Evolutionary conservation across 163 green algal species (phyloP), one percentile per base, ranked within the genome.

Genomic region (Chlorella variabilis): DNA sequence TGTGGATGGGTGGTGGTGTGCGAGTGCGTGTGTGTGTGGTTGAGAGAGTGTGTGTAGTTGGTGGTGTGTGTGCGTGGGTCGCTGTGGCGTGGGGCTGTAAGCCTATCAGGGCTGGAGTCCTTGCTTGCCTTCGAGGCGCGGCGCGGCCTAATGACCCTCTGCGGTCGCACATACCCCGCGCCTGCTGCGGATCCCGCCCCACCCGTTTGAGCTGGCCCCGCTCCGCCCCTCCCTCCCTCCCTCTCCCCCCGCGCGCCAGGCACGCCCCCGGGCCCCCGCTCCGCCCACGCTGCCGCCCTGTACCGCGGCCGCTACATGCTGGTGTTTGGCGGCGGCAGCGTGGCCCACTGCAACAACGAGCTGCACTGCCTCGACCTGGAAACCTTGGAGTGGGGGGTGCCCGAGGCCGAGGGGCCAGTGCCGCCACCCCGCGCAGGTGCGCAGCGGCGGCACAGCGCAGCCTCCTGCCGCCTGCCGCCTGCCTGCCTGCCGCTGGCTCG

Each of bases 291-390:
- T 0, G 92, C 92, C 11, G 84, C 84, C 0, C 48, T 89, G 0
- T 92, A 89, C 63, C 65, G 86, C n/a, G 84, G 88, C 70, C 87
- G 94, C 27, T 97, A 93, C 76, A 45, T 99, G 71, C 31, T 98
- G 1, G 74, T 98, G 0, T 94, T 94, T 81, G 93, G 93, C 27
- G 95, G 95, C 41, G 95, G 93, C 71, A 94, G 86, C 3, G 85
- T 95, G 56, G 92, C 94, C 7, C 89, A 85, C 38, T 98, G 95
- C 91, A 97, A 93, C 90, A 91, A 93, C 39, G 94, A 98, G 85
- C 23, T 98, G 66, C 82, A 90, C 54, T 66, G 94, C 54, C 86
- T 99, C 39, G 95, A 99, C 90, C 93, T 93, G 0, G 58, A 92
- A 5, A 91, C 82, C 7, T 71, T 93, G 73, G 67, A 75, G 7